phyloP scores from a whole-genome alignment of 805 yeast species.

The Candida silvatica region DNA sequence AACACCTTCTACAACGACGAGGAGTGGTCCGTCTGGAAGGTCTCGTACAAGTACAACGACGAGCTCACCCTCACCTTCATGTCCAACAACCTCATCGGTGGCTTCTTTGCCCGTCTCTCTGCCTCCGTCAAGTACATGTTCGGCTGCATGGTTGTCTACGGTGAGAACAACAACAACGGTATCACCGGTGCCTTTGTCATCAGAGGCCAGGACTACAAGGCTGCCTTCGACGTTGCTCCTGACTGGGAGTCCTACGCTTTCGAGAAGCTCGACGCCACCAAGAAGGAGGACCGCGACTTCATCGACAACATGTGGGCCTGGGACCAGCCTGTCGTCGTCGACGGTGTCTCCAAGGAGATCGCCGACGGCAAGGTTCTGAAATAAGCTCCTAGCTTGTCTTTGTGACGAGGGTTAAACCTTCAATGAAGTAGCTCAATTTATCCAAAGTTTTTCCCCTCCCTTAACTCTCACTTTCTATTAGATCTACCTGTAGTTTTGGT shows the following conservation, averaged over 20 bases:
- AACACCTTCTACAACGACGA: conserved; percentile 75
- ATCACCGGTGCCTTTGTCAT: conserved; percentile 90
- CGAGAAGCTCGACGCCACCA: conserved; percentile 74
- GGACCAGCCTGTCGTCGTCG: conserved; percentile 84
- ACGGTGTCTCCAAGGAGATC: conserved; percentile 79
- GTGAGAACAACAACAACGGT: conserved; percentile 98
- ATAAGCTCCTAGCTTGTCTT: conserved; percentile 37
- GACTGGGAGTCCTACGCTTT: conserved; percentile 94
- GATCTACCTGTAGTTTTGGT: background rate
- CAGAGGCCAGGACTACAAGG: conserved; percentile 85
- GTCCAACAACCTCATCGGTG: conserved; percentile 97
- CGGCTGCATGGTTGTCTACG: conserved; percentile 91
- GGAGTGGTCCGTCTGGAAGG: conserved; percentile 94
- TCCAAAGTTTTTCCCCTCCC: background rate
- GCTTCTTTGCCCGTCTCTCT: conserved; percentile 91
- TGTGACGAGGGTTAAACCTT: background rate
- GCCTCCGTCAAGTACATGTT: conserved; percentile 92
- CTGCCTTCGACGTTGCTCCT: conserved; percentile 98
- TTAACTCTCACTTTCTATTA: background rate
- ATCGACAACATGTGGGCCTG: conserved; percentile 93
- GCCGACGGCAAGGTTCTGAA: conserved; percentile 98
- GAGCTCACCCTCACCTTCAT: conserved; percentile 95
- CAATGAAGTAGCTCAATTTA: no score
- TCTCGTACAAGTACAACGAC: conserved; percentile 95
- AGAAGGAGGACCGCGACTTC: conserved; percentile 69